phyloP scores from a whole-genome alignment of 768 basidiomycete species.

The Xerocomellus amylosporus region DNA sequence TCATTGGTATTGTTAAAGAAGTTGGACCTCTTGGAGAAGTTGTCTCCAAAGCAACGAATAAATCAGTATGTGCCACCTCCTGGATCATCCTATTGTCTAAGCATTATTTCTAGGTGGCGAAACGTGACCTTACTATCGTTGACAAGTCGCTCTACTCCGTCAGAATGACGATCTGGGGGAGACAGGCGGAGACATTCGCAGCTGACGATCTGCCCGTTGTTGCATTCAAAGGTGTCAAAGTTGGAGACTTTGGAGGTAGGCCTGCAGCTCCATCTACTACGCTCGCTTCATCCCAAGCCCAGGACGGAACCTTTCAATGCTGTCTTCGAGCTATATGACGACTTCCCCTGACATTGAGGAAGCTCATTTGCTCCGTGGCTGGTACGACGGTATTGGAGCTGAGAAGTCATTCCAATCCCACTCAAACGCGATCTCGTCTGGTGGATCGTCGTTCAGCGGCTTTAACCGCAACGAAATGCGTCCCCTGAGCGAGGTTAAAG shows the following conservation, averaged over 20 bases:
- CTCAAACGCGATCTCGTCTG: conserved; percentile 41
- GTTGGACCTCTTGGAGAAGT: conserved; percentile 66
- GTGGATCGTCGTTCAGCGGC: conserved; percentile 37
- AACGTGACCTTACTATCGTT: conserved; percentile 87
- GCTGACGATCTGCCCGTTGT: conserved; percentile 63
- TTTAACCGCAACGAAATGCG: conserved; percentile 75
- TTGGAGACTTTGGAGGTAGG: conserved; percentile 86
- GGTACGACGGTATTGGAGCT: conserved; percentile 79
- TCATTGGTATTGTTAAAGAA: conserved; percentile 85
- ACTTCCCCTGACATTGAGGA: conserved; percentile 91
- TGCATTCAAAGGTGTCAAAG: conserved; percentile 92
- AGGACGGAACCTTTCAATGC: conserved; percentile 86
- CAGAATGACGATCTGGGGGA: conserved; percentile 92
- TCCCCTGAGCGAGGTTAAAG: conserved; percentile 75
- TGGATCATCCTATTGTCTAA: conserved; percentile 3
- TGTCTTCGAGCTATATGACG: conserved; percentile 76
- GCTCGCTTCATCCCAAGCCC: conserved; percentile 5
- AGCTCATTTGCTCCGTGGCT: conserved; percentile 81
- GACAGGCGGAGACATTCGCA: conserved; percentile 82
- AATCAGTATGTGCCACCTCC: conserved; percentile 43
- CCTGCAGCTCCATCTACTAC: background rate
- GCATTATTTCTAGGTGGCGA: conserved; percentile 55
- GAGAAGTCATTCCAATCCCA: conserved; percentile 70
- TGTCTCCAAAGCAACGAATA: conserved; percentile 64
- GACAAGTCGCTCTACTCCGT: conserved; percentile 78